Evolutionary conservation across 345 rosid genomes (phyloP).

Genomic region (Trapa bicornis): DNA sequence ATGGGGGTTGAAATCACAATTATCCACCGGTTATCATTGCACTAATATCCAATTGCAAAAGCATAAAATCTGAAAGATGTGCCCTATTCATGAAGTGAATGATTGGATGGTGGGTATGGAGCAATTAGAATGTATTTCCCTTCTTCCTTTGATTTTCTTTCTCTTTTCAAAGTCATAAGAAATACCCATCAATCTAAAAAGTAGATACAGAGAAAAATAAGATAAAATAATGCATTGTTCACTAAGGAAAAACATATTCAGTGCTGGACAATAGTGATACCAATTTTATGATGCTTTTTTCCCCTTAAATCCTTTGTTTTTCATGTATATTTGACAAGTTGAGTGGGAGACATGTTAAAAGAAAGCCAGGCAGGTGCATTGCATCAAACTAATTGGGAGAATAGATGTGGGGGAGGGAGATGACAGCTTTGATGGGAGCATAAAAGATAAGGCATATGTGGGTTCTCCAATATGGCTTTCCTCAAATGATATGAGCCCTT

Average conservation of each 20-base stretch:
- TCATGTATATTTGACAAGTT: not conserved
- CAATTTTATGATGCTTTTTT: too few species aligned
- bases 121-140: constrained; percentile 12
- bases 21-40: not conserved
- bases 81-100: constrained; percentile 41
- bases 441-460: constrained; percentile 35
- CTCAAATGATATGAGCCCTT: constrained; percentile 9
- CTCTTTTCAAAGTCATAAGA: too few species aligned
- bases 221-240: too few species aligned
- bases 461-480: constrained; percentile 22
- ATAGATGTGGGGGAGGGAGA: constrained; percentile 8
- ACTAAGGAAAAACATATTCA: too few species aligned
- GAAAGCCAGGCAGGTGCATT: constrained; percentile 1
- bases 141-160: not conserved
- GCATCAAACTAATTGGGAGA: constrained; percentile 3
- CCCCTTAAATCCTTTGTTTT: not conserved
- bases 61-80: constrained; percentile 29
- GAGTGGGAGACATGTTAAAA: constrained; percentile 6
- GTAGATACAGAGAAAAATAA: too few species aligned
- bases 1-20: not conserved
- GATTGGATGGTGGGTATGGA: constrained; percentile 28
- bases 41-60: not conserved
- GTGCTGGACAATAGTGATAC: too few species aligned
- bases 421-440: constrained; percentile 52
- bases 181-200: too few species aligned